Evolutionary conservation across 345 rosid species (phyloP), one percentile per base, ranked within the genome.

Genomic region (Carallia brachiata): DNA sequence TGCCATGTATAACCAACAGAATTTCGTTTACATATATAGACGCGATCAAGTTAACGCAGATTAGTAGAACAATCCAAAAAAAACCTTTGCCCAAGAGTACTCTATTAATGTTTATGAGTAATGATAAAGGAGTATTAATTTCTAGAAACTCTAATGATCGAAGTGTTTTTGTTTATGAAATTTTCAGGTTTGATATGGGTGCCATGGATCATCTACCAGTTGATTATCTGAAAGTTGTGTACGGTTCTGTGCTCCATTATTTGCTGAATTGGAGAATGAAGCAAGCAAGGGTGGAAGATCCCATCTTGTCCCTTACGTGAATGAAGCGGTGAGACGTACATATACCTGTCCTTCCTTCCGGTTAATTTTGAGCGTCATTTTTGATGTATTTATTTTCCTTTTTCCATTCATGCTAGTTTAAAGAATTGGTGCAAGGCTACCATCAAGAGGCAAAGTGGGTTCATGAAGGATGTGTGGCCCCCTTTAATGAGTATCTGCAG

Each of bases 381-480:
- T 7, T 39, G 1, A 27, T 13, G 6, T 7, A 18, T 32, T 52
- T 31, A 18, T 52, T 2, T 9, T 16, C 34, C 52, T 4, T 13
- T 6, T n/a, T 8, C 4, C 23, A 6, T 10, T 16, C 8, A 18
- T 19, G 44, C 44, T 7, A 70, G 73, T n/a, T 50, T 13, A 61
- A 61, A 37, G 61, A 48, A 36, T 4, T 71, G 27, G 63, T 12
- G 40, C 28, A 53, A 63, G 19, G 37, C 13, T 62, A 63, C 17
- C 36, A 36, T 6, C 18, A 5, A 0, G 74, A 71, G 58, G 68
- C 68, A 10, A 9, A 63, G 44, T 71, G 68, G 68, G 5, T 3
- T 5, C 1, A 32, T 1, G 32, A 31, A 23, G 8, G 32, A 5
- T 13, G 62, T 16, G n/a, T 62, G 37, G 67, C 73, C 36, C 9